A percentile compares a stretch with the other conserved stretches of the same genome.
Conservation (phyloP, 2,329 filamentous ascomycete genomes). For the Calonectria pteridis region DNA sequence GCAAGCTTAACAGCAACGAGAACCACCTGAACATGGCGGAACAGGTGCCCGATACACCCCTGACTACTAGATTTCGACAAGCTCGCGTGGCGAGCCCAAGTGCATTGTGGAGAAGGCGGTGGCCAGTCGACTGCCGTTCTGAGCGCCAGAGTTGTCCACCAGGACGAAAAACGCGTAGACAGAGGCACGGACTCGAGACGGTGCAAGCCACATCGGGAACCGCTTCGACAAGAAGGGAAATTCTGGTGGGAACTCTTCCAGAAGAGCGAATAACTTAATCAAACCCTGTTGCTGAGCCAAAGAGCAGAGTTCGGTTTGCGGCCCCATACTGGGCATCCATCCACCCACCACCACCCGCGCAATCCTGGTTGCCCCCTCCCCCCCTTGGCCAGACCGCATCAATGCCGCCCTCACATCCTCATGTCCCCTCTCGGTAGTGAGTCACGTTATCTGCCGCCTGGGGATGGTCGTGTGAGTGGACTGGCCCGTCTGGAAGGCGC, state of each 20-base stretch:
- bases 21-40: constrained; percentile 34
- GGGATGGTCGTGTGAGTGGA: not conserved
- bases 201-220: constrained; percentile 41
- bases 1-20: constrained; percentile 23
- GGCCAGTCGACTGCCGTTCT: constrained; percentile 37
- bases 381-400: constrained; percentile 13
- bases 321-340: constrained; percentile 34
- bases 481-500: constrained; percentile 21
- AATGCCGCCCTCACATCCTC: not conserved
- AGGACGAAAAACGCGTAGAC: constrained; percentile 39
- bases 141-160: constrained; percentile 37
- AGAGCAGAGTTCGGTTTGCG: constrained; percentile 30
- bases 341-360: constrained; percentile 27
- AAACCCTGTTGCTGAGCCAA: constrained; percentile 46
- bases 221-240: constrained; percentile 35
- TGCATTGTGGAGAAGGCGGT: constrained; percentile 42
- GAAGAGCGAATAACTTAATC: constrained; percentile 37
- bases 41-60: constrained; percentile 40
- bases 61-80: constrained; percentile 43
- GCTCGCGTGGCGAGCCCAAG: constrained; percentile 38
- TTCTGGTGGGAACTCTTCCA: constrained; percentile 35
- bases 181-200: constrained; percentile 31
- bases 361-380: constrained; percentile 1
- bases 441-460: constrained; percentile 21
- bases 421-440: constrained; percentile 20